A percentile compares a stretch with the other conserved stretches of the same genome.
These are phyloP conservation scores for Clarireedia homoeocarpa DNA, from an alignment of 2,329 filamentous ascomycete genomes.

Conservation along the genomic window DNA sequence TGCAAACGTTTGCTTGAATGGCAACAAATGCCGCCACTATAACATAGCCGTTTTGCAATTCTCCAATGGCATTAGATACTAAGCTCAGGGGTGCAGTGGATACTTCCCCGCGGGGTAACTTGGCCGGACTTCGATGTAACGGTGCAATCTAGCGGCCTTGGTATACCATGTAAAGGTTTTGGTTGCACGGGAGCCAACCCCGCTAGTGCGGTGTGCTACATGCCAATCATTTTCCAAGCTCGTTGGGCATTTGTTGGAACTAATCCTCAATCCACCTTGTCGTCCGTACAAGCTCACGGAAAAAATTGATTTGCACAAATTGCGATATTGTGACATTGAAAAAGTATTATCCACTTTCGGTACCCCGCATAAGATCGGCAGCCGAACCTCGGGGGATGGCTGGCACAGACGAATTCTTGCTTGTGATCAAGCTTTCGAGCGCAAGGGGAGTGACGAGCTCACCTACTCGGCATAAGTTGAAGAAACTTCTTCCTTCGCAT, in stretches of 20 bases:
- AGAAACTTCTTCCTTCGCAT: background rate
- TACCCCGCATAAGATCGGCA: constrained; percentile 4
- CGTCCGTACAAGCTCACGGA: background rate
- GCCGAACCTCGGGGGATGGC: background rate
- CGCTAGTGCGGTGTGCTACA: background rate
- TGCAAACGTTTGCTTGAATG: background rate
- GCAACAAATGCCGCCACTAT: background rate
- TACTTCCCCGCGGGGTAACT: background rate
- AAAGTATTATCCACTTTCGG: background rate
- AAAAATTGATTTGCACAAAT: background rate
- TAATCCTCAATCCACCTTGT: background rate
- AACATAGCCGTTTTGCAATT: background rate
- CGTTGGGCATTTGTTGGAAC: background rate
- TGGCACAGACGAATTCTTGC: background rate
- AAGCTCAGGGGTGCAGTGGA: background rate
- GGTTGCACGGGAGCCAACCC: background rate
- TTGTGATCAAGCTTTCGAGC: background rate
- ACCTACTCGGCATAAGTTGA: background rate
- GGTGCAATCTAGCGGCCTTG: background rate
- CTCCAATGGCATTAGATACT: background rate
- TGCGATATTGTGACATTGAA: background rate
- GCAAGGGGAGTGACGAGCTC: background rate
- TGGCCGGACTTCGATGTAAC: background rate
- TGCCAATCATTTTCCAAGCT: background rate
- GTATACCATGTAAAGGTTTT: background rate